These are phyloP conservation scores for Hemerocallis citrina DNA, from an alignment of 106 monocot genomes.

Conservation along the genomic window DNA sequence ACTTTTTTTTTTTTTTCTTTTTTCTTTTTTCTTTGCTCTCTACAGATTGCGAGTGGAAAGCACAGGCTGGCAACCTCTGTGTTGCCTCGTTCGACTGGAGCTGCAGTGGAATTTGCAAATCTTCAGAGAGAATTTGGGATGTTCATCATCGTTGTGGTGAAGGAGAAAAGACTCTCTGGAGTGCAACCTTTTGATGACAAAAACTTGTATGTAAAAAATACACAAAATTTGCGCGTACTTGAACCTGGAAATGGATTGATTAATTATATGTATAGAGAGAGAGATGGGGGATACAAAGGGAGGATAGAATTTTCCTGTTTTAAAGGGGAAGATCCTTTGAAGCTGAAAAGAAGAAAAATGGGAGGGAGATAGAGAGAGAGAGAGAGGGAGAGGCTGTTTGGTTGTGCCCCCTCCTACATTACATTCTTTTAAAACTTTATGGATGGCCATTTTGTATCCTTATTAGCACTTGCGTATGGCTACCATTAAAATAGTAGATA, in stretches of 20 bases:
- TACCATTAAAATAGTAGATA: neutral
- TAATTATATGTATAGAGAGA: neutral
- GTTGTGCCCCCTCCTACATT: neutral
- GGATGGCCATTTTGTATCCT: neutral
- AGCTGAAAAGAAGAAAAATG: neutral
- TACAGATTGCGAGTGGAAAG: no score
- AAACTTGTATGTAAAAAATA: neutral
- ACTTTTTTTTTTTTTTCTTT: no score
- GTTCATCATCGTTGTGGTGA: slow-evolving; percentile 41
- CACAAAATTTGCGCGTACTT: neutral
- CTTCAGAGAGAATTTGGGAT: slow-evolving; percentile 35
- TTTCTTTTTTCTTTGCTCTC: no score
- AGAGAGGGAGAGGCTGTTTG: neutral
- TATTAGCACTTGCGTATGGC: neutral
- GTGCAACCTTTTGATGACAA: slow-evolving; percentile 17
- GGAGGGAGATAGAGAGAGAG: slow-evolving; percentile 2
- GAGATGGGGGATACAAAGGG: neutral
- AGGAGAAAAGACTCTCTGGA: slow-evolving; percentile 32
- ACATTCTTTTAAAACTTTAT: neutral
- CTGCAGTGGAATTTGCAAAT: slow-evolving; percentile 54
- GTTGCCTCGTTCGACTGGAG: no score
- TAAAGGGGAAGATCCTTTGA: neutral
- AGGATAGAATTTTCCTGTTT: no score
- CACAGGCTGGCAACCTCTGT: no score
- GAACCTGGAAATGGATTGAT: neutral